Evolutionary conservation across 1,284 basidiomycete genomes (phyloP), one percentile per base, ranked within the genome.

Genomic region (Fomitopsis betulina): DNA sequence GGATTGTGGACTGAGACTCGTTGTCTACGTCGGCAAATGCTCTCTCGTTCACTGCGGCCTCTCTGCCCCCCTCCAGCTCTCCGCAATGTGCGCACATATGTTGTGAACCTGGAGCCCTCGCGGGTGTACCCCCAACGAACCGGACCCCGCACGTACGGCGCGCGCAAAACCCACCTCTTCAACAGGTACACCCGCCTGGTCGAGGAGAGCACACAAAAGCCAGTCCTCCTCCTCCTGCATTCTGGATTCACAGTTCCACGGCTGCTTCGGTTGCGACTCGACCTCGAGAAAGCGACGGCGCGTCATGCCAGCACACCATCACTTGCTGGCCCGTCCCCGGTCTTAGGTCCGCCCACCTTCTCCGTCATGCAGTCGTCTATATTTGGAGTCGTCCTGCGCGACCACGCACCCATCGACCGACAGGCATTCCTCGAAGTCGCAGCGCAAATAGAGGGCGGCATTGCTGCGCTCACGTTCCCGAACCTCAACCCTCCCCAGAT

Each of bases 161-260:
- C 84, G 70, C 86, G 87, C 70, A 93, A 93, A 71, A 79, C 85
- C 0, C 84, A 82, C 72, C 86, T 91, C 70, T 89, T 85, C 73
- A 79, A 84, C 76, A 85, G 86, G 72, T 92, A 91, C 78, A 78
- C 79, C 57, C 77, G 76, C 61, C 81, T 91, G 60, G 79, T 93
- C 63, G 71, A 82, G 57, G 72, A 76, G 54, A 81, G 79, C 71
- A 65, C 72, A 30, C 67, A 75, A 32, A 76, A 81, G 5, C 87
- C 89, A 37, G 73, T 92, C 68, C 73, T 93, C 63, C 79, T 92
- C 71, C 79, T 93, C 54, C 80, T 84, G 58, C 86, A 90, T 73
- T 77, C 82, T 60, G 84, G 89, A 59, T 89, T 93, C 70, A 79
- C 82, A 38, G 81, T 84, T 1, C 76, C 81, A 53, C 77, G 83